These are phyloP conservation scores for Yamagishiella unicocca DNA, from an alignment of 139 green algal genomes.

Conservation along the genomic window DNA sequence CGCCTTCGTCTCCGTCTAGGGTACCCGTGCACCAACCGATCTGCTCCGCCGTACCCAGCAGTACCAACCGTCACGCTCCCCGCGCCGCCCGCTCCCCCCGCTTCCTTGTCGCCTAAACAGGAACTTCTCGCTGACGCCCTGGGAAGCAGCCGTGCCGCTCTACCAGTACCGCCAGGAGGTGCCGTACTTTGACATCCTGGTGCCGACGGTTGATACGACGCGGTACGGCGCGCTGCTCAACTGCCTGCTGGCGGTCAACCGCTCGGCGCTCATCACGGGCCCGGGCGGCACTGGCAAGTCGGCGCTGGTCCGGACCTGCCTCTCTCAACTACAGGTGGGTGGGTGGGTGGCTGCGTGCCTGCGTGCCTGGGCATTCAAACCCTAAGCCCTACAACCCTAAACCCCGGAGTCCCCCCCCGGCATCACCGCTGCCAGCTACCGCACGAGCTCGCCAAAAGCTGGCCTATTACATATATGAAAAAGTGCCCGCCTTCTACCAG, in stretches of 20 bases:
- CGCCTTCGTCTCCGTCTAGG: no score
- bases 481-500: no score
- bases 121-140: constrained; percentile 56
- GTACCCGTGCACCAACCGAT: no score
- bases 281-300: constrained; percentile 85
- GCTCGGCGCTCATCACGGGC: constrained; percentile 67
- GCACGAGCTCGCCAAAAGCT: no score
- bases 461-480: no score
- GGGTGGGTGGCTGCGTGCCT: not conserved
- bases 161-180: constrained; percentile 73
- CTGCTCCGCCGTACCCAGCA: no score
- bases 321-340: constrained; percentile 28
- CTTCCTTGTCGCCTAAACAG: no score
- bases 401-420: no score
- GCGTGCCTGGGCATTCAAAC: not conserved
- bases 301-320: constrained; percentile 60
- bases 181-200: constrained; percentile 82
- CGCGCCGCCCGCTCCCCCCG: no score
- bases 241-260: constrained; percentile 48
- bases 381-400: no score
- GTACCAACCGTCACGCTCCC: no score
- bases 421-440: no score
- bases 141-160: constrained; percentile 69
- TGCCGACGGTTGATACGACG: constrained; percentile 86
- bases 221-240: constrained; percentile 61